A percentile compares a stretch with the other conserved stretches of the same genome.
Evolutionary conservation across 2,329 filamentous ascomycete genomes (phyloP).

Genomic region (Colletotrichum salicis): DNA sequence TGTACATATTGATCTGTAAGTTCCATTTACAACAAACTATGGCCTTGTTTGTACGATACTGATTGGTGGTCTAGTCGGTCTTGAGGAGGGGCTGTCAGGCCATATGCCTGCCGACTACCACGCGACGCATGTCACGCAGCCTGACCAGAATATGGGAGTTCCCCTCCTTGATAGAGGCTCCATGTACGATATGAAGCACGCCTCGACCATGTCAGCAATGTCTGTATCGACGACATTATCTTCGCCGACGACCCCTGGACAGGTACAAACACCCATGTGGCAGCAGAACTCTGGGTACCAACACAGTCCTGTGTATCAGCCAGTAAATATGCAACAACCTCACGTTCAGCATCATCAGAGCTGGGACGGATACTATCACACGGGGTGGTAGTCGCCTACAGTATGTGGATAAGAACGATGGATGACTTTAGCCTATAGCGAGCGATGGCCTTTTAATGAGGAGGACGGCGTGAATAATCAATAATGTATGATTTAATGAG

Average conservation of each 20-base stretch:
- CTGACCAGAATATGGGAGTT: slow-evolving; percentile 11
- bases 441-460: not conserved
- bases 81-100: slow-evolving; percentile 30
- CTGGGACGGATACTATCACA: slow-evolving; percentile 14
- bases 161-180: slow-evolving; percentile 18
- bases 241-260: not conserved
- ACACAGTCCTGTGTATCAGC: not conserved
- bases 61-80: not conserved
- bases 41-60: not conserved
- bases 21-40: not conserved
- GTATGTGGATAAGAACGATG: too few species aligned
- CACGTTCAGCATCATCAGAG: not conserved
- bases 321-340: slow-evolving; percentile 9
- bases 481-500: not conserved
- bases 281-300: slow-evolving; percentile 3
- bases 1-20: slow-evolving; percentile 41
- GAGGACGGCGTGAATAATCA: not conserved
- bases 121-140: slow-evolving; percentile 6
- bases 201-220: not conserved
- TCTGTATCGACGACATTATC: not conserved
- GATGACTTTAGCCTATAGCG: not conserved
- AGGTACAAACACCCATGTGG: not conserved
- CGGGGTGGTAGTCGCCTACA: not conserved
- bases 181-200: slow-evolving; percentile 6
- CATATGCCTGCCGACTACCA: slow-evolving; percentile 33